phyloP scores from a whole-genome alignment of 768 basidiomycete genomes.

The Pisolithus marmoratus region DNA sequence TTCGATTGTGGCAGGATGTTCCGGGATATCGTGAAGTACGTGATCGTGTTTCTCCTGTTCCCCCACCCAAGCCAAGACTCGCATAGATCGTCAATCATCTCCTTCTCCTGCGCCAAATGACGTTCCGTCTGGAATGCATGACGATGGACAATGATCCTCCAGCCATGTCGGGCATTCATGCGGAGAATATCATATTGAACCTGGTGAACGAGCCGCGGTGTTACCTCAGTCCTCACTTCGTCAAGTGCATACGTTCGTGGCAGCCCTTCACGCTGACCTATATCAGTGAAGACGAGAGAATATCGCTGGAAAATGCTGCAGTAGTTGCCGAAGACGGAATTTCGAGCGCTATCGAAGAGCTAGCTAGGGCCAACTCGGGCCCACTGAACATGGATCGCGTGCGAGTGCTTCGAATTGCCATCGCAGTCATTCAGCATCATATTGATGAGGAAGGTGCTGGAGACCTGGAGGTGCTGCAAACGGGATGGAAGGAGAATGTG shows the following conservation, averaged over 20 bases:
- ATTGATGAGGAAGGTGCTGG: constrained; percentile 45
- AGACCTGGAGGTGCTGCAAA: constrained; percentile 50
- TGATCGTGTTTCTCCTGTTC: background rate
- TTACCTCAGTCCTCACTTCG: constrained; percentile 53
- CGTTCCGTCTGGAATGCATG: constrained; percentile 68
- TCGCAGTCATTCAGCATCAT: constrained; percentile 51
- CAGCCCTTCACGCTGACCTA: constrained; percentile 55
- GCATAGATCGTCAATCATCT: constrained; percentile 71
- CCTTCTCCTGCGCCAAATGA: constrained; percentile 65
- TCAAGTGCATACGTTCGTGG: constrained; percentile 54
- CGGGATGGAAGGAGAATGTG: constrained; percentile 54
- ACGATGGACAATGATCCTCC: constrained; percentile 59
- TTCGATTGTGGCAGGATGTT: constrained; percentile 37
- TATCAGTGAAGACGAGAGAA: constrained; percentile 56
- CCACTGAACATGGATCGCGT: constrained; percentile 44
- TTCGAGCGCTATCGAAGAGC: constrained; percentile 55
- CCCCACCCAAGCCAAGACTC: background rate
- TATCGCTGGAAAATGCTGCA: constrained; percentile 56
- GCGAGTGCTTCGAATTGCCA: constrained; percentile 56
- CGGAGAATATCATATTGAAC: constrained; percentile 61
- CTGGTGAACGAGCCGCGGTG: constrained; percentile 56
- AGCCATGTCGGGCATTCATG: constrained; percentile 55
- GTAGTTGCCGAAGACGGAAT: constrained; percentile 66
- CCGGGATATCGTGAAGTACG: constrained; percentile 71
- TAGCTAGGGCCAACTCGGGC: constrained; percentile 26